Evolutionary conservation across 1,284 basidiomycete genomes (phyloP).

Genomic region (Heliocybe sulcata): DNA sequence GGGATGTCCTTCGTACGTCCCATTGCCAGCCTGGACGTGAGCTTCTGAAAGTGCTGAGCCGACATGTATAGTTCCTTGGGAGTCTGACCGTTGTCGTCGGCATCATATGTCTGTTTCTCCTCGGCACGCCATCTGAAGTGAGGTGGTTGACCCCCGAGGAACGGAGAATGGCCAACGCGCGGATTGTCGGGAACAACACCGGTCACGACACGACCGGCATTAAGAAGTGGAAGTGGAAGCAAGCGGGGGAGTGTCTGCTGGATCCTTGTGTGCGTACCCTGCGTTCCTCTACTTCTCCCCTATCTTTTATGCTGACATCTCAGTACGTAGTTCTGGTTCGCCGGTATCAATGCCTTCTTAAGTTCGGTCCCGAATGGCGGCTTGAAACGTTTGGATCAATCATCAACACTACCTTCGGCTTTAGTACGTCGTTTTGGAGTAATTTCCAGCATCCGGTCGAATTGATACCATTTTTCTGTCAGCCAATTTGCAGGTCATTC

Average conservation of each 20-base stretch:
- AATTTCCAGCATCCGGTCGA: not conserved
- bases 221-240: conserved; percentile 13
- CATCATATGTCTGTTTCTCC: conserved; percentile 9
- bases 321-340: conserved; percentile 7
- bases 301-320: no score
- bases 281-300: no score
- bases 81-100: conserved; percentile 10
- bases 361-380: conserved; percentile 12
- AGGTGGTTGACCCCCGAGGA: conserved; percentile 12
- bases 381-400: conserved; percentile 13
- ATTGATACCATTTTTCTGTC: not conserved
- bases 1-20: conserved; percentile 7
- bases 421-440: conserved; percentile 5
- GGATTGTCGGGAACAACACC: conserved; percentile 9
- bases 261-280: conserved; percentile 6
- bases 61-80: conserved; percentile 13
- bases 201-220: conserved; percentile 10
- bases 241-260: conserved; percentile 9
- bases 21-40: not conserved
- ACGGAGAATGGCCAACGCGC: conserved; percentile 12
- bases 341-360: conserved; percentile 10
- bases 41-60: not conserved
- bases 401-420: conserved; percentile 10
- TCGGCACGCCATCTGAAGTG: conserved; percentile 13
- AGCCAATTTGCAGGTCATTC: conserved; percentile 9